Conservation (phyloP, 2,329 filamentous ascomycete species). For the Aspergillus sp. region DNA sequence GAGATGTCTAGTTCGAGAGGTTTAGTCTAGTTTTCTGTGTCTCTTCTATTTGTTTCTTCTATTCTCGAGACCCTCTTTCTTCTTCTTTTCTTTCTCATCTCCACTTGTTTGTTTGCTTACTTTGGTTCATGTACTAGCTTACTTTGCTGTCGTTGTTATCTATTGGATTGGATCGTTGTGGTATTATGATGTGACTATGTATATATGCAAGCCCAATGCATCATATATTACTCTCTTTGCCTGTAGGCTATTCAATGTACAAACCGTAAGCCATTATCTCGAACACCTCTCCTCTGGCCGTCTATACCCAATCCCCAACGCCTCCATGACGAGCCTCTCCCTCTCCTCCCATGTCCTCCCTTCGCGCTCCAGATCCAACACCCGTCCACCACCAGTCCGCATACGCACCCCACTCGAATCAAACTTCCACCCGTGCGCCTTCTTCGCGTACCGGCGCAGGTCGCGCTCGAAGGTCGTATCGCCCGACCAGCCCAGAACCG, state of each 20-base stretch:
- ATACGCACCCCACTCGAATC: conserved; percentile 79
- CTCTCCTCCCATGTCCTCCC: conserved; percentile 57
- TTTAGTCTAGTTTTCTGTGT: conserved; percentile 14
- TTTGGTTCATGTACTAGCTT: neutral
- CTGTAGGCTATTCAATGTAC: neutral
- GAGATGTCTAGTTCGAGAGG: conserved; percentile 69
- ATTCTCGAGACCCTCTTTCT: neutral
- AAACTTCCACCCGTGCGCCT: conserved; percentile 68
- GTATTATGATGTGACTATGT: neutral
- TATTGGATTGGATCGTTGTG: neutral
- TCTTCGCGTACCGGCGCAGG: conserved; percentile 69
- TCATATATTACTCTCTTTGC: neutral
- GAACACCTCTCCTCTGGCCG: conserved; percentile 61
- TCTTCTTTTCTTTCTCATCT: neutral
- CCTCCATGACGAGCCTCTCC: conserved; percentile 72
- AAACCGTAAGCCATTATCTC: conserved; percentile 30
- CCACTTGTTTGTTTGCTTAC: neutral
- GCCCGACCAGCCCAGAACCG: conserved; percentile 78
- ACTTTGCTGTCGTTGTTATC: neutral
- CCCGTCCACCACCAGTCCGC: conserved; percentile 54
- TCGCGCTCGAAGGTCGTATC: conserved; percentile 87
- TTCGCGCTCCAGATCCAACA: conserved; percentile 57
- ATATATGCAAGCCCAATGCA: neutral
- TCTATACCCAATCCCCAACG: conserved; percentile 61
- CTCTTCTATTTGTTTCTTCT: neutral